Evolutionary conservation across 2,329 filamentous ascomycete species (phyloP).

Genomic region (Alternaria metachromatica): DNA sequence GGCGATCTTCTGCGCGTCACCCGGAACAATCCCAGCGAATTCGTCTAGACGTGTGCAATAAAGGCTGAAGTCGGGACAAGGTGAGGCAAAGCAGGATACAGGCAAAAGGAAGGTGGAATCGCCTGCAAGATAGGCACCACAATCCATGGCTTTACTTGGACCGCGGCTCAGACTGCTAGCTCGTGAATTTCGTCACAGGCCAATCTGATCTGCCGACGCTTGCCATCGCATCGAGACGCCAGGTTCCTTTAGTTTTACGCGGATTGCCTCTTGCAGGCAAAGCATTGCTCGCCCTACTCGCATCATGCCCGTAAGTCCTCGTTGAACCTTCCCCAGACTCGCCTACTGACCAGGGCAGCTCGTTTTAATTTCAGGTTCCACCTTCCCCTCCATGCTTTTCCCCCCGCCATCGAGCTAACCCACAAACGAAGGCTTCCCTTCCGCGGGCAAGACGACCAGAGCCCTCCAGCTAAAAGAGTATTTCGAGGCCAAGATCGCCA

Average conservation of each 20-base stretch:
- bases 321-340: constrained; percentile 12
- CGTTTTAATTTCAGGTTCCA: constrained; percentile 60
- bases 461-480: constrained; percentile 69
- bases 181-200: constrained; percentile 26
- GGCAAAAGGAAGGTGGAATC: constrained; percentile 8
- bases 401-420: constrained; percentile 53
- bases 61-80: constrained; percentile 16
- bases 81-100: constrained; percentile 3
- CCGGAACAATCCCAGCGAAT: constrained; percentile 15
- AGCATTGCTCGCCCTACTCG: constrained; percentile 1
- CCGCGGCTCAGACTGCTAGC: constrained; percentile 27
- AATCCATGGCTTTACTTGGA: constrained; percentile 12
- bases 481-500: constrained; percentile 65
- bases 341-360: constrained; percentile 54
- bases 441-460: constrained; percentile 68
- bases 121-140: constrained; percentile 6
- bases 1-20: constrained; percentile 14
- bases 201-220: constrained; percentile 25
- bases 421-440: constrained; percentile 67
- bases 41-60: constrained; percentile 6
- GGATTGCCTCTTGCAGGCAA: constrained; percentile 7
- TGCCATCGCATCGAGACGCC: constrained; percentile 24
- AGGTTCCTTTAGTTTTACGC: constrained; percentile 6
- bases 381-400: constrained; percentile 4
- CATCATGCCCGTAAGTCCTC: constrained; percentile 37